Base-by-base conservation (phyloP, 495 filamentous ascomycete genomes). In the Penicillium ucsense region DNA sequence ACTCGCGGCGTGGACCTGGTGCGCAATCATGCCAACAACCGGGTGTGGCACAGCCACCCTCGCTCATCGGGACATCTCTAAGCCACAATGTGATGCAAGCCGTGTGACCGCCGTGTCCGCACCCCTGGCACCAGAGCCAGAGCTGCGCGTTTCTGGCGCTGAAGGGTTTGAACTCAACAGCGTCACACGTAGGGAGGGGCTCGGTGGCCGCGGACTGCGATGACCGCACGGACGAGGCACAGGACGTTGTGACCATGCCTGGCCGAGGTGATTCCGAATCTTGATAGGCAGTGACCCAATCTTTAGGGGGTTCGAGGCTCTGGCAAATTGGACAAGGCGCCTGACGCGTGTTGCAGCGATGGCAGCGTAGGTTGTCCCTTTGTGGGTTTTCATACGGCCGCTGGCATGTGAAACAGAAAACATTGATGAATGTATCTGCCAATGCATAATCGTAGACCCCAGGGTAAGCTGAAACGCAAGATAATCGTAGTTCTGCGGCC, bases 21-120 rank as follows among this genome's bases (percentile, higher is more conserved):
- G 84, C 71, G 51, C 85, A 89, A 44, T 83, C 81, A 52, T 88
- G 84, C 30, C 81, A 72, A 57, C 85, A 89, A 6, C 84, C 84
- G 37, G 82, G 75, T 27, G 84, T 76, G 10, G 86, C 82, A 57
- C 86, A 90, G 41, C 73, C 82, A n/a, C 85, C 85, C 48, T 82
- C 83, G 47, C 74, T 81, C 27, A 73, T 71, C 10, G 71, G 67
- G 11, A 63, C 48, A 35, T 76, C 76, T 38, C 62, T 61, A 43
- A 85, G 80, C 85, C 85, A 90, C 4, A 70, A 75, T 40, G 72
- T 70, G 41, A 89, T 72, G 52, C 86, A 90, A 27, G 74, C 75
- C 1, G 77, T 62, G 61, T 90, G 86, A 5, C 85, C 85, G 39
- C 85, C 84, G 51, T 90, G 86, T 12, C 80, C 81, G 49, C 86